phyloP scores from a whole-genome alignment of 257 asterid genomes.

The Salvia rosmarinus region DNA sequence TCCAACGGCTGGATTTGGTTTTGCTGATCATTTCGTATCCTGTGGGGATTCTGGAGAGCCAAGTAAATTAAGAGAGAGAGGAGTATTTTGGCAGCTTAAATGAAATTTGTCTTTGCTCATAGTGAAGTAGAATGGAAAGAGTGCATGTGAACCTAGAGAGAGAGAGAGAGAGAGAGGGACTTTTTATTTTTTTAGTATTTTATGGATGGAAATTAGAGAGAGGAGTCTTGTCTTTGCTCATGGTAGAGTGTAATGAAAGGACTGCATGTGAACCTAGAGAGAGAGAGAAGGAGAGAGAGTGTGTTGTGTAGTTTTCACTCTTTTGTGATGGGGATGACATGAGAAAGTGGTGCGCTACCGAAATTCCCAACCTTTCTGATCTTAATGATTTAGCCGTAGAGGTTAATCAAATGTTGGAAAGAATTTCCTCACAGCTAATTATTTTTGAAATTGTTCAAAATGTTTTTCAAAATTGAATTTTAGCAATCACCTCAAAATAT shows the following conservation, averaged over 20 bases:
- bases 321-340: conserved; percentile 19
- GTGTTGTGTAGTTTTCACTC: conserved; percentile 39
- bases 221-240: neutral
- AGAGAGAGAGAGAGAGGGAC: neutral
- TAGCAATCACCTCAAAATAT: no score
- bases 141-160: conserved; percentile 40
- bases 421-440: neutral
- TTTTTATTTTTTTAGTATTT: no score
- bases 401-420: neutral
- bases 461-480: neutral
- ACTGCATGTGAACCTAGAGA: conserved; percentile 40
- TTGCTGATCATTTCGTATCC: conserved; percentile 47
- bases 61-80: conserved; percentile 33
- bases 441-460: neutral
- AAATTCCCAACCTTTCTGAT: conserved; percentile 20
- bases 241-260: conserved; percentile 26
- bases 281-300: conserved; percentile 3
- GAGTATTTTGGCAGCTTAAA: neutral
- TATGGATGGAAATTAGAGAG: no score
- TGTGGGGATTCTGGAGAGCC: conserved; percentile 49
- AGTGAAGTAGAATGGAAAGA: conserved; percentile 27
- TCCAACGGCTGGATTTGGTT: conserved; percentile 53
- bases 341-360: conserved; percentile 20
- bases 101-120: conserved; percentile 36
- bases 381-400: neutral